These are phyloP conservation scores for Candida sithepensis DNA, from an alignment of 805 yeast species.

Conservation along the genomic window DNA sequence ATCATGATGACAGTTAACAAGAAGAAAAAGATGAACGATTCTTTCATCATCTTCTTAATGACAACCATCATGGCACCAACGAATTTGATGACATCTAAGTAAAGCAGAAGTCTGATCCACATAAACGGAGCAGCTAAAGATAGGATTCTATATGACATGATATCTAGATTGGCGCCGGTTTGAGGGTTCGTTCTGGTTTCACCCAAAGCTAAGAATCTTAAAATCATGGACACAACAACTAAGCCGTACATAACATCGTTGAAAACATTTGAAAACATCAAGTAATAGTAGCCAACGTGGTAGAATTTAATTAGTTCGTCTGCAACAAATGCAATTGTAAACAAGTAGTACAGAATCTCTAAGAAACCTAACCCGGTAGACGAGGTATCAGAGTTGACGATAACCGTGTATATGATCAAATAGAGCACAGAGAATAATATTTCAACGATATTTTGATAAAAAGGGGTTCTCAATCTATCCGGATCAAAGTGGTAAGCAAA, in stretches of 20 bases:
- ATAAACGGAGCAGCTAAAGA: slow-evolving; percentile 83
- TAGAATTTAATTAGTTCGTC: slow-evolving; percentile 72
- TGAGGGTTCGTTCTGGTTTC: slow-evolving; percentile 20
- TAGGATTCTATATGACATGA: slow-evolving; percentile 57
- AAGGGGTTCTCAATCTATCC: slow-evolving; percentile 79
- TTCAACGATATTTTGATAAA: slow-evolving; percentile 74
- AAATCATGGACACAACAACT: slow-evolving; percentile 47
- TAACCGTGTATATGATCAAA: slow-evolving; percentile 55
- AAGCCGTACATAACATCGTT: slow-evolving; percentile 66
- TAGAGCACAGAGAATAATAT: slow-evolving; percentile 63
- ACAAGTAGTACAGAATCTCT: slow-evolving; percentile 58
- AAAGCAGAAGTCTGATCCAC: slow-evolving; percentile 77
- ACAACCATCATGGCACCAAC: slow-evolving; percentile 90
- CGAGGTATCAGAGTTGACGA: slow-evolving; percentile 56
- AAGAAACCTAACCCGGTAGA: slow-evolving; percentile 34
- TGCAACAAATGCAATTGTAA: slow-evolving; percentile 60
- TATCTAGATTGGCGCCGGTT: slow-evolving; percentile 21
- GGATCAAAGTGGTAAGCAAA: slow-evolving; percentile 71
- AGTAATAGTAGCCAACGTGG: slow-evolving; percentile 68
- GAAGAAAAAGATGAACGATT: slow-evolving; percentile 78
- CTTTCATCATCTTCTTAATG: slow-evolving; percentile 80
- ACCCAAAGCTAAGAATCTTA: slow-evolving; percentile 47
- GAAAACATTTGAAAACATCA: slow-evolving; percentile 77
- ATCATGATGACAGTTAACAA: slow-evolving; percentile 63
- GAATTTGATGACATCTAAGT: slow-evolving; percentile 73